Base-by-base conservation (phyloP, 495 filamentous ascomycete species). In the Aspergillus funiculosus region DNA sequence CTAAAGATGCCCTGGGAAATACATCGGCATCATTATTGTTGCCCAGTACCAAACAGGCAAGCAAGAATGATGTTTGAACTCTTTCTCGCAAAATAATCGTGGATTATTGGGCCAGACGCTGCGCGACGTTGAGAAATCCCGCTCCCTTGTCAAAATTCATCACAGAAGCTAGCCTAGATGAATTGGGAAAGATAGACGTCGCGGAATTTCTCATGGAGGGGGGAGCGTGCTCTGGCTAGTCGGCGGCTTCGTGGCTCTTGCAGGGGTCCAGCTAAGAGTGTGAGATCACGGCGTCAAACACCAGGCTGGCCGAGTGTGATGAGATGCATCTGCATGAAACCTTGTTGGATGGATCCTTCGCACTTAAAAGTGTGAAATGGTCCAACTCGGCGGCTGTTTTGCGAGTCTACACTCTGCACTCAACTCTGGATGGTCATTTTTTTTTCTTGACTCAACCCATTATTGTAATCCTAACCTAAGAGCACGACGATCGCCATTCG, bases 271-370 rank as follows among this genome's bases (percentile, higher is more conserved):
- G 9, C 40, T 13, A 34, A 14, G 37, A 5, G 37, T 11, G 28
- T 39, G 46, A 42, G 46, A 50, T 50, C 52, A 54, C 52, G 32
- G 52, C 52, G 46, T 40, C 46, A 50, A 50, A 25, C 5, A 48
- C 26, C n/a, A 15, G 36, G 37, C 26, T 39, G 32, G 35, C 13
- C 6, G 30, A 38, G 43, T 54, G 52, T 54, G 52, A 54, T 54
- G 46, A 48, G 43, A 14, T 46, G 39, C 50, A 28, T 39, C 32
- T 47, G 43, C 43, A 45, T 51, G 38, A 43, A 45, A 41, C 46
- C 28, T 48, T 48, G 37, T 21, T 48, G 29, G 29, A 48, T 48
- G 29, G 29, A 48, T 48, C 46, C 46, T 48, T 41, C 37, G 20
- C 27, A 34, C 46, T 48, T 46, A 25, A 3, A 6, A 26, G 29